These are phyloP conservation scores for Macrolepiota dolichaula DNA, from an alignment of 768 basidiomycete species.

Conservation along the genomic window DNA sequence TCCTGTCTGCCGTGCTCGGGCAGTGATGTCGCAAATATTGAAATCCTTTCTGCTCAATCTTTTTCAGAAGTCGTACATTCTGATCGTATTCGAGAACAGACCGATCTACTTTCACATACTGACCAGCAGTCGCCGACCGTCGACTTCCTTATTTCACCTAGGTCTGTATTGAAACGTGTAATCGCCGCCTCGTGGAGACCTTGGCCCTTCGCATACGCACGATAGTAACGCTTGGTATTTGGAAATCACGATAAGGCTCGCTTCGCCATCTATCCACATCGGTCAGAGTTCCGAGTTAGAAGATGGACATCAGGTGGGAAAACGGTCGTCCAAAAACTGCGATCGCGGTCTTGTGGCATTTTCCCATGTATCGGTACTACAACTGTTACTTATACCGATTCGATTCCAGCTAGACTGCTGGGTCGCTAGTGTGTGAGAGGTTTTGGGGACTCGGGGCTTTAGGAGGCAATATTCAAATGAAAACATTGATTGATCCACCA, in stretches of 20 bases:
- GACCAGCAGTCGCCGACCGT: not conserved
- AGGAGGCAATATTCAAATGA: not conserved
- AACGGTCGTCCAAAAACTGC: not conserved
- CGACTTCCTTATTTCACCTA: not conserved
- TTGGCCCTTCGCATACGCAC: not conserved
- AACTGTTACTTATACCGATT: no score
- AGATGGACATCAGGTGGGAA: constrained; percentile 5
- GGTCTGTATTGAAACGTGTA: not conserved
- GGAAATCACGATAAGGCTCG: not conserved
- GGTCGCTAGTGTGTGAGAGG: constrained; percentile 10
- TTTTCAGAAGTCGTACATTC: not conserved
- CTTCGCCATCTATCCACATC: constrained; percentile 3
- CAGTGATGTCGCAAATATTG: not conserved
- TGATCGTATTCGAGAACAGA: no score
- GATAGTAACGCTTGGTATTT: not conserved
- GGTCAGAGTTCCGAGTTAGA: constrained; percentile 1
- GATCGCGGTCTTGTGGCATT: not conserved
- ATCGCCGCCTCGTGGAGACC: not conserved
- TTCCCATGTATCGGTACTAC: constrained; percentile 3
- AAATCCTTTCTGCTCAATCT: not conserved
- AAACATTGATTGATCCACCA: not conserved
- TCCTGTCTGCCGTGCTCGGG: not conserved
- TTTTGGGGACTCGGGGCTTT: not conserved
- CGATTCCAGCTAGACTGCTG: not conserved
- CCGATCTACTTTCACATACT: no score